Evolutionary conservation across 169 alveolate genomes (phyloP).

Genomic region (Plasmodium billcollinsi): DNA sequence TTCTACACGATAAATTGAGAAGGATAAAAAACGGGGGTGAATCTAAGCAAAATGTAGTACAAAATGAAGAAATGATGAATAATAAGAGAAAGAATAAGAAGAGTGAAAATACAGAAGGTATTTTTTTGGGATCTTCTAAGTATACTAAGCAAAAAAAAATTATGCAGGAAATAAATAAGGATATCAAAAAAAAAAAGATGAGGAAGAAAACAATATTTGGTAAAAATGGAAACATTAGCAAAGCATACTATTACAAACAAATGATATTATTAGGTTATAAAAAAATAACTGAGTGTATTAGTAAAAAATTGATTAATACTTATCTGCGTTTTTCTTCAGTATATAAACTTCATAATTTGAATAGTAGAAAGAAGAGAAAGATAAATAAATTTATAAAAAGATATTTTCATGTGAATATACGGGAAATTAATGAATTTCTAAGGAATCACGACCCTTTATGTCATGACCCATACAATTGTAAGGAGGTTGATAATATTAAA

Average conservation of each 20-base stretch:
- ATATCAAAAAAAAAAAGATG: background rate
- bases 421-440: background rate
- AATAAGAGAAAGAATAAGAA: too few relatives aligned
- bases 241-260: background rate
- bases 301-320: constrained; percentile 33
- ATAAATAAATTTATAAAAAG: constrained; percentile 4
- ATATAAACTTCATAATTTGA: background rate
- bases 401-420: constrained; percentile 33
- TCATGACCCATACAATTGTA: too few relatives aligned
- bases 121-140: too few relatives aligned
- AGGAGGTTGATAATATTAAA: background rate
- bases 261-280: constrained; percentile 33
- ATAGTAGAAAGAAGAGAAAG: background rate
- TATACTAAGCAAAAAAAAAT: too few relatives aligned
- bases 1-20: background rate
- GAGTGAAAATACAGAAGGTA: too few relatives aligned
- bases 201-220: background rate
- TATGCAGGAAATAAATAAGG: background rate
- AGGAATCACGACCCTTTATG: too few relatives aligned
- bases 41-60: background rate
- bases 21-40: background rate
- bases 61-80: background rate
- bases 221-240: background rate
- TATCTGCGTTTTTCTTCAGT: constrained; percentile 4
- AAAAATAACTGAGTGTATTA: constrained; percentile 35